Evolutionary conservation across 2,329 filamentous ascomycete genomes (phyloP).

Genomic region (Knufia petricola): DNA sequence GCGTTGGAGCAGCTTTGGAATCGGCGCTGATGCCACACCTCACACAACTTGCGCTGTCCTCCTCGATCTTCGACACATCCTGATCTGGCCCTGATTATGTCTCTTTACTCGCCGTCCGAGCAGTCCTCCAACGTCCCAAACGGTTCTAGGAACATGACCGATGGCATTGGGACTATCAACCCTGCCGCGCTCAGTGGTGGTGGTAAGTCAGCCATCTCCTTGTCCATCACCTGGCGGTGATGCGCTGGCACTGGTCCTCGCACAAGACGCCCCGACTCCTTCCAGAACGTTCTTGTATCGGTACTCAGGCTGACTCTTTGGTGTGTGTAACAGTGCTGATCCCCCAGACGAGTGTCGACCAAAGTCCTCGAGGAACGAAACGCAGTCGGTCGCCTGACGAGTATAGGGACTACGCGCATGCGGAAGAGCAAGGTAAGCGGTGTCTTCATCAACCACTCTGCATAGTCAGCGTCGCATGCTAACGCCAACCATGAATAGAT

Average conservation of each 20-base stretch:
- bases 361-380: slow-evolving; percentile 62
- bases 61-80: slow-evolving; percentile 8
- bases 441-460: not conserved
- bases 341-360: slow-evolving; percentile 33
- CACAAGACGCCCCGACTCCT: slow-evolving; percentile 8
- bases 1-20: slow-evolving; percentile 10
- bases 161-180: slow-evolving; percentile 83
- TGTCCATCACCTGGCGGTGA: slow-evolving; percentile 9
- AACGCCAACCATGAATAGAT: slow-evolving; percentile 40
- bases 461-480: not conserved
- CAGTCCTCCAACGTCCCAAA: slow-evolving; percentile 53
- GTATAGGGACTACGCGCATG: slow-evolving; percentile 46
- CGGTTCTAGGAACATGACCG: slow-evolving; percentile 46
- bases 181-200: slow-evolving; percentile 70
- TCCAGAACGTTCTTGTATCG: not conserved
- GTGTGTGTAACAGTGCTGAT: slow-evolving; percentile 29
- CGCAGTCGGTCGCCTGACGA: slow-evolving; percentile 66
- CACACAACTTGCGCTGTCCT: slow-evolving; percentile 10
- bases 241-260: slow-evolving; percentile 14
- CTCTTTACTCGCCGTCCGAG: slow-evolving; percentile 39
- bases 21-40: slow-evolving; percentile 11
- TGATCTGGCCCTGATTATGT: slow-evolving; percentile 24
- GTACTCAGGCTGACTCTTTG: slow-evolving; percentile 28
- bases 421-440: slow-evolving; percentile 53
- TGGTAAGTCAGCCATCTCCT: slow-evolving; percentile 43